Evolutionary conservation across 208 protist genomes (phyloP), one percentile per base, ranked within the genome.

Genomic region (Angomonas deanei): DNA sequence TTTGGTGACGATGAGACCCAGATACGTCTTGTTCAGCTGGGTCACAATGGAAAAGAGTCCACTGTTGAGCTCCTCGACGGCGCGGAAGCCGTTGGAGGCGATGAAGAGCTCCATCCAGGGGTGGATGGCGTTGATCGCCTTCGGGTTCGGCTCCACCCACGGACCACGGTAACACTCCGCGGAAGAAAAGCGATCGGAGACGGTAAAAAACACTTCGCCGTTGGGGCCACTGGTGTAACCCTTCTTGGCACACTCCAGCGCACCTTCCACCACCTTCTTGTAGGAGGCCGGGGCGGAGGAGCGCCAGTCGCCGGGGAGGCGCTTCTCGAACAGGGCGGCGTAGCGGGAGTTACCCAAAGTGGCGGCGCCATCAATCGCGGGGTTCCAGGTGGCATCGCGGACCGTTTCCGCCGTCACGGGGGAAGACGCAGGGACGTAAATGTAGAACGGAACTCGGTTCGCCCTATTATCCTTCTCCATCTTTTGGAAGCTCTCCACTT

Each of bases 311-410:
- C 38, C 39, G 15, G 76, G 47, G 36, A 86, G 62, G 26, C 58
- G 38, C 54, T 64, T 64, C 56, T 80, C 82, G 65, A 84, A 86
- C 19, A 94, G 49, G 27, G 89, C 80, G 49, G 70, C 72, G 67
- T 92, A 91, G 48, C 82, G 82, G 17, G 78, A 70, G 69, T 88
- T 90, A 52, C 78, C 84, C 56, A 91, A 64, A 19, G 82, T 84
- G 31, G 76, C 73, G 15, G 71, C 76, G 8, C 72, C 76, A 56
- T 91, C 82, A 8, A 89, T 30, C 13, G 79, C 81, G 30, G 68
- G 26, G 61, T 78, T 83, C 86, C 86, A 90, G 21, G 13, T 54
- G 4, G 75, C 75, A 2, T 69, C 68, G 26, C 54, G 66, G 67
- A 66, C 33, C 10, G 61, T 80, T n/a, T 53, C 66, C 38, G 54